These are phyloP conservation scores for Vigna nakashimae DNA, from an alignment of 306 rosid species.

Conservation along the genomic window DNA sequence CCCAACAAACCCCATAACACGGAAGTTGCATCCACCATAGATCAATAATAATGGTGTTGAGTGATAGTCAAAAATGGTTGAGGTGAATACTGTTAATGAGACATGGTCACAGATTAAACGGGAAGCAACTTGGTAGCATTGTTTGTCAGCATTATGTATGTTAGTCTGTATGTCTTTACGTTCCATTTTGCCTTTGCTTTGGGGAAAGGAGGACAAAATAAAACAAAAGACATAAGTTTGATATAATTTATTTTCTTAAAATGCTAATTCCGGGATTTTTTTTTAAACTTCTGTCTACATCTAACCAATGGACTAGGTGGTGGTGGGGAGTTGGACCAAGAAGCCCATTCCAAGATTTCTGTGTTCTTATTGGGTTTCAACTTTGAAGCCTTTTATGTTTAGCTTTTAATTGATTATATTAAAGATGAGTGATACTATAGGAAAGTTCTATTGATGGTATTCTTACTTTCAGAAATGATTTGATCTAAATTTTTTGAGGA, in stretches of 20 bases:
- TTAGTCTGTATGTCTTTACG: not conserved
- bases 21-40: slow-evolving; percentile 28
- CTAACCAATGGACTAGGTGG: no score
- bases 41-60: not conserved
- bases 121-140: slow-evolving; percentile 9
- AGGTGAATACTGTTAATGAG: slow-evolving; percentile 28
- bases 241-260: not conserved
- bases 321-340: no score
- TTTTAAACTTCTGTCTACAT: not conserved
- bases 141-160: slow-evolving; percentile 3
- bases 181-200: slow-evolving; percentile 22
- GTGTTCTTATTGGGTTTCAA: not conserved
- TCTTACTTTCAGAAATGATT: no score
- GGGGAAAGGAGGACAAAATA: not conserved
- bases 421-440: no score
- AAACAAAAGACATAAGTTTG: not conserved
- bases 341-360: not conserved
- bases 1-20: slow-evolving; percentile 16
- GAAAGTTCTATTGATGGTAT: no score
- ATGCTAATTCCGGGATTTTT: not conserved
- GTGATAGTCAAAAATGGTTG: slow-evolving; percentile 20
- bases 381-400: not conserved
- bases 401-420: no score
- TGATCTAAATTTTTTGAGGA: no score
- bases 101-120: slow-evolving; percentile 24